A percentile compares a stretch with the other conserved stretches of the same genome.
These are phyloP conservation scores for Agaricus blazei DNA, from an alignment of 768 basidiomycete species.

Conservation along the genomic window DNA sequence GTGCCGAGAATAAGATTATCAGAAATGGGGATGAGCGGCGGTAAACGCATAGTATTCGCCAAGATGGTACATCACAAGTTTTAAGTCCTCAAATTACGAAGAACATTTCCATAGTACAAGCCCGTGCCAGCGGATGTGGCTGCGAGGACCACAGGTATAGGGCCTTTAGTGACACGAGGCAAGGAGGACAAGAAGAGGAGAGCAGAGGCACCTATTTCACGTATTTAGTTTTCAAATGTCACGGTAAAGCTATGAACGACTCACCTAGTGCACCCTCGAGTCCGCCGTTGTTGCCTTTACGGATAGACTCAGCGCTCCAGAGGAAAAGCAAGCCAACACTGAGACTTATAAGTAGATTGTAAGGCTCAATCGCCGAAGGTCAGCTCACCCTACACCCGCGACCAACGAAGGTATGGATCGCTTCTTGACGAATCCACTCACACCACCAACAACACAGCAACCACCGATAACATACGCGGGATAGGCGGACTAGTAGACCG, in stretches of 20 bases:
- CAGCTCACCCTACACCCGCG: slow-evolving; percentile 69
- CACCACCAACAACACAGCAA: slow-evolving; percentile 72
- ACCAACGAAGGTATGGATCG: slow-evolving; percentile 79
- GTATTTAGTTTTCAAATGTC: neutral
- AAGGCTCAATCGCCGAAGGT: neutral
- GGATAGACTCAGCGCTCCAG: slow-evolving; percentile 73
- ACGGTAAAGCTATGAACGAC: slow-evolving; percentile 13
- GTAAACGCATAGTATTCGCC: no score
- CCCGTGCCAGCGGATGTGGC: slow-evolving; percentile 56
- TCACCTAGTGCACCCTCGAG: slow-evolving; percentile 74
- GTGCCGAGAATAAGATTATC: no score
- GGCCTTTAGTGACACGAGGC: slow-evolving; percentile 69
- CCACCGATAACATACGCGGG: slow-evolving; percentile 76
- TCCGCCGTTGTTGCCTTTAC: slow-evolving; percentile 68
- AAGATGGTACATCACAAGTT: no score
- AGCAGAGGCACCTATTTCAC: slow-evolving; percentile 61
- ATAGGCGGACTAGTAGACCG: slow-evolving; percentile 60
- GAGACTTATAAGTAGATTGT: neutral
- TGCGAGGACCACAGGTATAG: slow-evolving; percentile 62
- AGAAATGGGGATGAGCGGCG: no score
- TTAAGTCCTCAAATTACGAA: slow-evolving; percentile 30
- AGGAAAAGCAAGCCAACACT: slow-evolving; percentile 79
- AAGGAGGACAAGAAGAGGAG: slow-evolving; percentile 69
- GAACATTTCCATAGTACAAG: slow-evolving; percentile 62
- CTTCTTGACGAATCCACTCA: slow-evolving; percentile 66